Conservation (phyloP, 2,329 filamentous ascomycete genomes). For the Colletotrichum lini region DNA sequence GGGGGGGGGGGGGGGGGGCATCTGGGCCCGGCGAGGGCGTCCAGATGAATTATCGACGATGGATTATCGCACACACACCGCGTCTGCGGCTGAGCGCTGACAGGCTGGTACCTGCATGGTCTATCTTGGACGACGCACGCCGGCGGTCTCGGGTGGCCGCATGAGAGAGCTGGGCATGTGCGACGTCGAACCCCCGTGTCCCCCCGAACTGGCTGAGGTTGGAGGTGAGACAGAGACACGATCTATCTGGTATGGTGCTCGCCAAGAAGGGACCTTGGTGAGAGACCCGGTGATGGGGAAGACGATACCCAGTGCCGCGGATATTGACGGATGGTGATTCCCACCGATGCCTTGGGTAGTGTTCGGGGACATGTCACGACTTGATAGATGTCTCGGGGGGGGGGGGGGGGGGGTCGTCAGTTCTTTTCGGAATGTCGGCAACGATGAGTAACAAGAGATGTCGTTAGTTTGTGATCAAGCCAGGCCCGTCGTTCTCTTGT, state of each 20-base stretch:
- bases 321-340: too few relatives aligned
- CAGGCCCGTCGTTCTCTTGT: background rate
- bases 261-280: too few relatives aligned
- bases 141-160: slow-evolving; percentile 23
- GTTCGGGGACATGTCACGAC: background rate
- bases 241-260: too few relatives aligned
- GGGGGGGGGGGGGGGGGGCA: too few relatives aligned
- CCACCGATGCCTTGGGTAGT: background rate
- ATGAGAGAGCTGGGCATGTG: slow-evolving; percentile 22
- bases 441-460: background rate
- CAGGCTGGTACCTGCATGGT: slow-evolving; percentile 27
- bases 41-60: fast-evolving
- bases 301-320: background rate
- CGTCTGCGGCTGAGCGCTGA: background rate
- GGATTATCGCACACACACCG: fast-evolving
- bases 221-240: background rate
- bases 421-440: background rate
- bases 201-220: background rate
- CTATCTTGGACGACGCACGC: slow-evolving; percentile 3
- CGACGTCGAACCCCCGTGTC: background rate
- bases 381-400: background rate
- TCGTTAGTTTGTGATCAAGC: background rate
- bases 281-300: too few relatives aligned
- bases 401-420: background rate
- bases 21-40: background rate